Conservation (phyloP, 2,329 filamentous ascomycete genomes). For the Colletotrichum euphorbiae region DNA sequence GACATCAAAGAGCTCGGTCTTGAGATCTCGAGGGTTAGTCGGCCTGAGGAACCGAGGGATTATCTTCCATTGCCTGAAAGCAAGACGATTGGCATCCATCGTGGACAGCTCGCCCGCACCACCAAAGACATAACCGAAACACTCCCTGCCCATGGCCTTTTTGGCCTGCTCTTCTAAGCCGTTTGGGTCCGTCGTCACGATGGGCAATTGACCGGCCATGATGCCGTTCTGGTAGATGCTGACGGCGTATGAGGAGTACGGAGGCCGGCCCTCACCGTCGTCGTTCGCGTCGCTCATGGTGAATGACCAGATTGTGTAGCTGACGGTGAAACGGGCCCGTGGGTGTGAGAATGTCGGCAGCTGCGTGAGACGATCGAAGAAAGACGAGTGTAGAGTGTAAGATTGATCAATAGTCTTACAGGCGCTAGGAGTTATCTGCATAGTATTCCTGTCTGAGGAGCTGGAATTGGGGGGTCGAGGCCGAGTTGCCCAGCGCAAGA, state of each 20-base stretch:
- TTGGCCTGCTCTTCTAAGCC: constrained; percentile 67
- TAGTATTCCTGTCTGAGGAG: background rate
- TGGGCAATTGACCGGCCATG: constrained; percentile 58
- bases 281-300: constrained; percentile 41
- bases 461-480: constrained; percentile 7
- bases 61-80: constrained; percentile 65
- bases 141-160: constrained; percentile 57
- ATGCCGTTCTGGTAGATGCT: constrained; percentile 66
- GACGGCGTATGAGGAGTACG: constrained; percentile 57
- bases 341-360: background rate
- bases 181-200: constrained; percentile 69
- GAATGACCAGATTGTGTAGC: background rate
- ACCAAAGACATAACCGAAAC: constrained; percentile 72
- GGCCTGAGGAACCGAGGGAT: constrained; percentile 64
- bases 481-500: background rate
- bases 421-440: background rate
- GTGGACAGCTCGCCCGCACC: constrained; percentile 72
- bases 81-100: constrained; percentile 68
- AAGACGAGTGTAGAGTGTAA: background rate
- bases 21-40: constrained; percentile 59
- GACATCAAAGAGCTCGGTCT: constrained; percentile 63
- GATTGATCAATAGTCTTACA: background rate
- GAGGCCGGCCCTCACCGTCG: constrained; percentile 35
- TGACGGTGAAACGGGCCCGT: background rate
- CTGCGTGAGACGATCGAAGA: background rate